Evolutionary conservation across 2,329 filamentous ascomycete species (phyloP), one percentile per base, ranked within the genome.

Genomic region (Raffaelea deltoideospora): DNA sequence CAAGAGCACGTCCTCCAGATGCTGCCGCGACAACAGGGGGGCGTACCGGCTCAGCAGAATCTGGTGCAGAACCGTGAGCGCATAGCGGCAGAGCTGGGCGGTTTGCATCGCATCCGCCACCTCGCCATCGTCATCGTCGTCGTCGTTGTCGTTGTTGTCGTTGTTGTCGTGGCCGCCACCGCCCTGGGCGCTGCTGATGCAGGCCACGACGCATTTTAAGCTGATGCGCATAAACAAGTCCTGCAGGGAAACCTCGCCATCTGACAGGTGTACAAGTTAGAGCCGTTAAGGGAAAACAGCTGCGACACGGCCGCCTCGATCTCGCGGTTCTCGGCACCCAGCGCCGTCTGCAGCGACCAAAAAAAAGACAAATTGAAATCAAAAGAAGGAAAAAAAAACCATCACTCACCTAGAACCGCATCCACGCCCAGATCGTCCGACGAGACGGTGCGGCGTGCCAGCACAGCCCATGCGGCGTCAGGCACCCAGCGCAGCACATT

Each of bases 331-430:
- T 68, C 60, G 28, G 67, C 60, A 2, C 78, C 72, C 11, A 93
- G 68, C 1, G 76, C 69, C 19, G 68, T 72, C 47, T 96, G 86
- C 35, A 98, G 61, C 45, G 85, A 76, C 83, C 90, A 93, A 27
- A 98, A 61, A 46, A n/a, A n/a, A n/a, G n/a, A n/a, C n/a, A n/a
- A n/a, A n/a, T n/a, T n/a, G n/a, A n/a, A n/a, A n/a, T n/a, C n/a
- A n/a, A n/a, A n/a, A n/a, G n/a, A n/a, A n/a, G n/a, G n/a, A n/a
- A n/a, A n/a, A n/a, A n/a, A n/a, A n/a, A n/a, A 24, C 34, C 63
- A 71, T 73, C 37, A 63, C 72, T 55, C 59, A 79, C 75, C 60
- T 47, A 69, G 63, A 38, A 51, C 56, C n/a, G 60, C 45, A 10
- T 62, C 57, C 13, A 59, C 57, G 17, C 59, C 57, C 20, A 61